Conservation (phyloP, 306 rosid genomes). For the Purshia tridentata region DNA sequence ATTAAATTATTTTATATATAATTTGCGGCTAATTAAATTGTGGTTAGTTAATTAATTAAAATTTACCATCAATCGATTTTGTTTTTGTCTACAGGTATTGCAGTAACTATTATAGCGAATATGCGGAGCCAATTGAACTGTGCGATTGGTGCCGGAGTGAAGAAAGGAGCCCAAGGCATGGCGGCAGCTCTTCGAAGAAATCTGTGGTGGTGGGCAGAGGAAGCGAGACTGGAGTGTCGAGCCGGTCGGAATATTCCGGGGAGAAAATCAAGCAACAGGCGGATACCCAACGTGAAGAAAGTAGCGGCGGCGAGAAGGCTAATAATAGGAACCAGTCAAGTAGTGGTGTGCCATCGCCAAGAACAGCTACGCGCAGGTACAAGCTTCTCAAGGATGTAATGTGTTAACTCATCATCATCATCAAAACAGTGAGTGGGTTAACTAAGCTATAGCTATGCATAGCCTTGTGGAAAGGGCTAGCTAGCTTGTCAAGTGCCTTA, state of each 20-base stretch:
- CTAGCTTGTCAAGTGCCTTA: too few species aligned
- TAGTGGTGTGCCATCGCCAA: conserved; percentile 63
- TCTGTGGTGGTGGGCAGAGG: conserved; percentile 11
- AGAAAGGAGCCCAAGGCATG: conserved; percentile 42
- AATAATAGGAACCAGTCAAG: conserved; percentile 32
- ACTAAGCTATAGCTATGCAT: too few species aligned
- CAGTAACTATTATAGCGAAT: conserved; percentile 70
- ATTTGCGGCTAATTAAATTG: too few species aligned
- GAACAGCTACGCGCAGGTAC: conserved; percentile 84
- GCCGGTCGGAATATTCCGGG: conserved; percentile 58
- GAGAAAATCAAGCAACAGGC: conserved; percentile 57
- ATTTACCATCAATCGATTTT: background rate
- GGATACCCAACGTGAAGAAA: conserved; percentile 49
- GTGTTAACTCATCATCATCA: conserved; percentile 41
- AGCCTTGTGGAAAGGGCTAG: too few species aligned
- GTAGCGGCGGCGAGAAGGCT: conserved; percentile 34
- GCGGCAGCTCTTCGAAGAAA: conserved; percentile 48
- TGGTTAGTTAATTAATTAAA: background rate
- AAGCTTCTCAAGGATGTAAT: conserved; percentile 99
- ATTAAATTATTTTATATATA: too few species aligned
- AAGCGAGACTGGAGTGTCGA: conserved; percentile 21
- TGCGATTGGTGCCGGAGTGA: conserved; percentile 95
- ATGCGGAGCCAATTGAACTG: conserved; percentile 49
- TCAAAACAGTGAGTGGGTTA: too few species aligned
- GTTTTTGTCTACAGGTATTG: conserved; percentile 52